Conservation (phyloP, 2,329 filamentous ascomycete genomes). For the Colletotrichum musicola region DNA sequence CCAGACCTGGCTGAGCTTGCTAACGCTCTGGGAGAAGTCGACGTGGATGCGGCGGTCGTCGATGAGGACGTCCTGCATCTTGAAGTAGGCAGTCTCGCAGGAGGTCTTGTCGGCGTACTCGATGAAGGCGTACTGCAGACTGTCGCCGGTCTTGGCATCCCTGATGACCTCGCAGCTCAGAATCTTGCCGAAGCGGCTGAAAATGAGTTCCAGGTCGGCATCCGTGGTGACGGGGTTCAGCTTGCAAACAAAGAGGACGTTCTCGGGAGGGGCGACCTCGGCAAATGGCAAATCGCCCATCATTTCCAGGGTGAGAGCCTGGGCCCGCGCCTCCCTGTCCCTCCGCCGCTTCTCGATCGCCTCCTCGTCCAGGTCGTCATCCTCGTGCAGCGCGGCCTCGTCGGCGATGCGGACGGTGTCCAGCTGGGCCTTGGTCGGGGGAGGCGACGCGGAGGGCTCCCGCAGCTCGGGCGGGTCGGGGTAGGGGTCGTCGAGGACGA, state of each 20-base stretch:
- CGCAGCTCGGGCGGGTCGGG: slow-evolving; percentile 82
- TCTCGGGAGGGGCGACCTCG: slow-evolving; percentile 96
- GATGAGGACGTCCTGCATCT: slow-evolving; percentile 98
- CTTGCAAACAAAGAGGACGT: slow-evolving; percentile 98
- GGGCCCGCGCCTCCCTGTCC: slow-evolving; percentile 91
- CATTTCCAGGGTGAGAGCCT: slow-evolving; percentile 96
- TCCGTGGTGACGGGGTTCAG: slow-evolving; percentile 96
- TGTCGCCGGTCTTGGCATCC: slow-evolving; percentile 93
- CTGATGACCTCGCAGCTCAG: slow-evolving; percentile 96
- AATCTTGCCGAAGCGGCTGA: slow-evolving; percentile 95
- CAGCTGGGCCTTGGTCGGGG: slow-evolving; percentile 86
- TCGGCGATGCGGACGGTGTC: slow-evolving; percentile 93
- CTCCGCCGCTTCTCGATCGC: slow-evolving; percentile 83
- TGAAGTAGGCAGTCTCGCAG: slow-evolving; percentile 96
- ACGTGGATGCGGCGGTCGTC: slow-evolving; percentile 98
- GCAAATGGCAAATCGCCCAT: slow-evolving; percentile 97
- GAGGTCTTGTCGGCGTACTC: slow-evolving; percentile 94
- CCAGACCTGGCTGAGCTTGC: slow-evolving; percentile 91
- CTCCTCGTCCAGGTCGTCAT: slow-evolving; percentile 80
- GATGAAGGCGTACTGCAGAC: slow-evolving; percentile 96
- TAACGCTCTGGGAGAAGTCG: slow-evolving; percentile 96
- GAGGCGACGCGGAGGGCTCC: slow-evolving; percentile 83
- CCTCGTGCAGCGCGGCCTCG: slow-evolving; percentile 83
- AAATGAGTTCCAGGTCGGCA: slow-evolving; percentile 94
- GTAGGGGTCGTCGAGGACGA: slow-evolving; percentile 92